Conservation (phyloP, 1,139 yeast genomes). For the Yamadazyma epiphylla region DNA sequence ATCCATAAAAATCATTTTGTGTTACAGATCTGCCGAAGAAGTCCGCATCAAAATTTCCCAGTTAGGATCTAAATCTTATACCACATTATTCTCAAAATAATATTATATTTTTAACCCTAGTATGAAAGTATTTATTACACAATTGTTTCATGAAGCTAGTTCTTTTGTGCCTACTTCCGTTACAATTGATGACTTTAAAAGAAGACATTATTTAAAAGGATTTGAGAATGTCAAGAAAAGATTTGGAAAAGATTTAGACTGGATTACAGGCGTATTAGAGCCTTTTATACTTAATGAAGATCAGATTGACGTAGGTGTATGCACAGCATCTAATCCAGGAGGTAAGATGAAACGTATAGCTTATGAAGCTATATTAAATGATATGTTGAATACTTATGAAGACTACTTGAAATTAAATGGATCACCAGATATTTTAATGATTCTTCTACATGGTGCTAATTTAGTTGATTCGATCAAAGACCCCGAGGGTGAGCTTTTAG, state of each 20-base stretch:
- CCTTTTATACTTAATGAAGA: constrained; percentile 4
- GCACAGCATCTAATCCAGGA: constrained; percentile 9
- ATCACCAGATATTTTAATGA: constrained; percentile 7
- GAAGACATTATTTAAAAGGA: constrained; percentile 7
- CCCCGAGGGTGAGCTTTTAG: constrained; percentile 7
- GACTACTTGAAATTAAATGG: constrained; percentile 5
- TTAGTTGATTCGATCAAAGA: constrained; percentile 6
- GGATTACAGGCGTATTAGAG: constrained; percentile 6
- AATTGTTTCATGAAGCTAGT: constrained; percentile 5
- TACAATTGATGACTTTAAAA: constrained; percentile 2
- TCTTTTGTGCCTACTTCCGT: constrained; percentile 5
- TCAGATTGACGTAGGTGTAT: constrained; percentile 6
- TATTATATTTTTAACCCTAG: background rate
- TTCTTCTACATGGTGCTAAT: constrained; percentile 8
- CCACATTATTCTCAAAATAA: too few relatives aligned
- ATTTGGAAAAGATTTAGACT: constrained; percentile 6
- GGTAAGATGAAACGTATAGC: constrained; percentile 6
- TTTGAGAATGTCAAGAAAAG: constrained; percentile 4
- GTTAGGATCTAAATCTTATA: too few relatives aligned
- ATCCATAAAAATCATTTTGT: too few relatives aligned
- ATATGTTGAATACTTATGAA: constrained; percentile 5
- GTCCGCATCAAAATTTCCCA: too few relatives aligned
- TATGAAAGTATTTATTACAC: constrained; percentile 1
- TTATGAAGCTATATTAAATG: constrained; percentile 3
- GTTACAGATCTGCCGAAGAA: too few relatives aligned